Percentiles rank a stretch among this genome's conserved stretches.
Conservation (phyloP, 441 rosid species). For the Melastoma candidum region DNA sequence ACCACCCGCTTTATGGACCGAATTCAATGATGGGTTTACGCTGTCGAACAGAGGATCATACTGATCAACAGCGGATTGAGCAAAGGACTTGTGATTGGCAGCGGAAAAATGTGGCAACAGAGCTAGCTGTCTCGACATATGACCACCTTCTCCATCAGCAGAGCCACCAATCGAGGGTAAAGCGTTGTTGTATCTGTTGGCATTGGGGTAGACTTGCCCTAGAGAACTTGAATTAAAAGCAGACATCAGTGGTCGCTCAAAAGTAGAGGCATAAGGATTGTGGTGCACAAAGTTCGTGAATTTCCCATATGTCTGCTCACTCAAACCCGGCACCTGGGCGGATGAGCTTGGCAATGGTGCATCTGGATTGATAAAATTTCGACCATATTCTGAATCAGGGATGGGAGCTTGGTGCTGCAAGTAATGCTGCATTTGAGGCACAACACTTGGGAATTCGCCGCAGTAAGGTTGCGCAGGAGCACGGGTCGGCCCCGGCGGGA, state of each 20-base stretch:
- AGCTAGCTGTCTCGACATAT: slow-evolving; percentile 31
- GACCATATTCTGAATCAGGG: no score
- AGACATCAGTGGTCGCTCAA: slow-evolving; percentile 38
- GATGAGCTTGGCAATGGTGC: slow-evolving; percentile 13
- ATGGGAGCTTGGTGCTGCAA: no score
- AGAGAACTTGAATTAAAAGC: slow-evolving; percentile 28
- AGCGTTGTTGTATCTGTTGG: slow-evolving; percentile 15
- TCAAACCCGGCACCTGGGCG: slow-evolving; percentile 21
- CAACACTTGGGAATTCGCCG: slow-evolving; percentile 1
- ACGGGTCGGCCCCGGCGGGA: slow-evolving; percentile 21
- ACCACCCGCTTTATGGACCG: slow-evolving; percentile 27
- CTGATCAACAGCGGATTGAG: slow-evolving; percentile 36
- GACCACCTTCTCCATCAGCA: slow-evolving; percentile 23
- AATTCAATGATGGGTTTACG: slow-evolving; percentile 49
- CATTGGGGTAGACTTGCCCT: slow-evolving; percentile 21
- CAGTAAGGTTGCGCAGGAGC: slow-evolving; percentile 20
- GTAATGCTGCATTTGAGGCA: no score
- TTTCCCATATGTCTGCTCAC: slow-evolving; percentile 26
- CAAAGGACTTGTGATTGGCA: slow-evolving; percentile 24
- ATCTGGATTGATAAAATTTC: no score
- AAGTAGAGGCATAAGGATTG: slow-evolving; percentile 38
- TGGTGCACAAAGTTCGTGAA: slow-evolving; percentile 23
- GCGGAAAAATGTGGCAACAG: slow-evolving; percentile 34
- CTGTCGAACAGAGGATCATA: slow-evolving; percentile 89
- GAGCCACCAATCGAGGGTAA: slow-evolving; percentile 22